Percentiles rank a stretch among this genome's conserved stretches.
Conservation (phyloP, 2,329 filamentous ascomycete species). For the Colletotrichum sp. region DNA sequence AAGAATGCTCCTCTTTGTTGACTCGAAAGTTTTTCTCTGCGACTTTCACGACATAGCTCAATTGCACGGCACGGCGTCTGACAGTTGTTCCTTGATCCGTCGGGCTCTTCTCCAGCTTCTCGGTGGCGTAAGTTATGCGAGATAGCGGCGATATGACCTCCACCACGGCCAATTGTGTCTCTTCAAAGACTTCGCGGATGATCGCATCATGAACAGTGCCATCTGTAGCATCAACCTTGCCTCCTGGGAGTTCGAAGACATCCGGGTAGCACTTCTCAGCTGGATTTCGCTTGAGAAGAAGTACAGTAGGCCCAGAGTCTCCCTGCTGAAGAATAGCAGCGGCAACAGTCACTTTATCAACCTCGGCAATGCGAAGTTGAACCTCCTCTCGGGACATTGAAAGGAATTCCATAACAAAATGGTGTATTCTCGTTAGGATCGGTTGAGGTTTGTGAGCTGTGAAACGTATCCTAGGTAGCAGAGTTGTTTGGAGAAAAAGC, state of each 20-base stretch:
- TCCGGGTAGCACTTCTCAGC: background rate
- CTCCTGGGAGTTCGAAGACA: background rate
- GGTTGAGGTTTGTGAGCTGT: fast-evolving
- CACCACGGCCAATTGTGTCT: background rate
- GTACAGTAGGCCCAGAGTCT: background rate
- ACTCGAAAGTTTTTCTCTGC: background rate
- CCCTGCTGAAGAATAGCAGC: background rate
- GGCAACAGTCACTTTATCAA: background rate
- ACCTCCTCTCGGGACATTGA: background rate
- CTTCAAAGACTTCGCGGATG: background rate
- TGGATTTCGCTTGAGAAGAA: background rate
- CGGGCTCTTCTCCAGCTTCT: background rate
- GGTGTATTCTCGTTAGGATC: fast-evolving
- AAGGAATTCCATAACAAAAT: background rate
- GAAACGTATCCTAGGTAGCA: background rate
- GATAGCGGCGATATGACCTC: background rate
- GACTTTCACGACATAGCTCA: background rate
- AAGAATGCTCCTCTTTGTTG: background rate
- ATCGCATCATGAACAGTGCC: background rate
- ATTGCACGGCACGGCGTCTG: background rate
- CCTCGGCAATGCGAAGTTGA: background rate
- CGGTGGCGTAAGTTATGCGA: background rate
- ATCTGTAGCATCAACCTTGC: background rate
- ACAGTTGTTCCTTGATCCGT: background rate
- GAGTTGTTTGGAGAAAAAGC: background rate